These are phyloP conservation scores for Fusarium transvaalense DNA, from an alignment of 2,329 filamentous ascomycete species.

Conservation along the genomic window DNA sequence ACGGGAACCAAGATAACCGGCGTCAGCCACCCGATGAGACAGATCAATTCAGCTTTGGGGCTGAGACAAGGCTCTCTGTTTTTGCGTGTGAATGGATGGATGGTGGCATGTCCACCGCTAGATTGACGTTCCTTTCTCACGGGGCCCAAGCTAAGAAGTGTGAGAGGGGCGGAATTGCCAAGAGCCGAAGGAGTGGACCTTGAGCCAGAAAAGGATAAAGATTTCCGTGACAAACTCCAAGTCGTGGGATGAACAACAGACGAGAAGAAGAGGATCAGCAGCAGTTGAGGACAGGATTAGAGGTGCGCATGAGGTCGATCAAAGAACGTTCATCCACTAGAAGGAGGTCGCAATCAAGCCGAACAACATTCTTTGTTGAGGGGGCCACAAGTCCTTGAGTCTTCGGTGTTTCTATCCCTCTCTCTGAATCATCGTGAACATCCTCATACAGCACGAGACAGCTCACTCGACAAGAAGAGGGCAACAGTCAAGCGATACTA, in stretches of 20 bases:
- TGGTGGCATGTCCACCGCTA: slow-evolving; percentile 44
- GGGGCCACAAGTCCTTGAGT: slow-evolving; percentile 28
- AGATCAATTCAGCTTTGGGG: slow-evolving; percentile 31
- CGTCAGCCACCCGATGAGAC: slow-evolving; percentile 35
- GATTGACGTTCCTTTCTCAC: slow-evolving; percentile 45
- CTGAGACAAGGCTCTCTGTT: slow-evolving; percentile 22
- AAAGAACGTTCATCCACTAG: slow-evolving; percentile 15
- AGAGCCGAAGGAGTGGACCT: slow-evolving; percentile 33
- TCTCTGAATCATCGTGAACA: slow-evolving; percentile 37
- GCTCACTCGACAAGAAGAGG: slow-evolving; percentile 13
- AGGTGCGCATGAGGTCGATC: slow-evolving; percentile 41
- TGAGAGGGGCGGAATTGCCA: slow-evolving; percentile 43
- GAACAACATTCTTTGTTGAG: slow-evolving; percentile 11
- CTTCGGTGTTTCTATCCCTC: slow-evolving; percentile 28
- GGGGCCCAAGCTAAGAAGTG: slow-evolving; percentile 25
- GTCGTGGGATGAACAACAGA: slow-evolving; percentile 30
- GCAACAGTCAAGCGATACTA: slow-evolving; percentile 21
- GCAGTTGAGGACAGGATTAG: slow-evolving; percentile 33
- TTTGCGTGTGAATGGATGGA: slow-evolving; percentile 21
- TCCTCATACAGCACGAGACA: slow-evolving; percentile 22
- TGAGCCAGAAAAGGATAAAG: slow-evolving; percentile 33
- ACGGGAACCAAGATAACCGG: slow-evolving; percentile 37
- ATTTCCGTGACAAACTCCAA: slow-evolving; percentile 40
- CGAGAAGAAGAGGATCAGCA: slow-evolving; percentile 40
- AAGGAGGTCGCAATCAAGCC: slow-evolving; percentile 16